Conservation (phyloP, 495 filamentous ascomycete genomes). For the Penicillium roqueforti region DNA sequence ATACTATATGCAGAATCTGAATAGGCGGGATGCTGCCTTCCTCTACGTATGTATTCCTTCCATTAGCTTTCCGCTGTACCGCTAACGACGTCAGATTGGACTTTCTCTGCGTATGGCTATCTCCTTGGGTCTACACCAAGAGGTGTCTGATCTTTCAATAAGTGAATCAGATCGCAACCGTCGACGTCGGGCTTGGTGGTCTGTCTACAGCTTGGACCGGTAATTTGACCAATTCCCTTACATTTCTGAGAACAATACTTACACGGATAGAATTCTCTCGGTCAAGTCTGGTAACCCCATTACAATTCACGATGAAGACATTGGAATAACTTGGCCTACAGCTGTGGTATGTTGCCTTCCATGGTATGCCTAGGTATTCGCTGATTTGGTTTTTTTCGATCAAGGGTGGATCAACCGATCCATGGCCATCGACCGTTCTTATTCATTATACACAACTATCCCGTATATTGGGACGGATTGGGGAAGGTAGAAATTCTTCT, state of each 20-base stretch:
- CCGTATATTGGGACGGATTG: constrained; percentile 42
- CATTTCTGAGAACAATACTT: background rate
- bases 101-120: constrained; percentile 51
- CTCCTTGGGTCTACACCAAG: constrained; percentile 48
- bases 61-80: background rate
- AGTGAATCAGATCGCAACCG: constrained; percentile 37
- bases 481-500: constrained; percentile 23
- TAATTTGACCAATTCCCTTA: background rate
- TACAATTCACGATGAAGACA: constrained; percentile 49
- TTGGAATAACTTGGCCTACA: constrained; percentile 40
- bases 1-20: constrained; percentile 53
- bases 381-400: constrained; percentile 5
- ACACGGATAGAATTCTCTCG: constrained; percentile 31
- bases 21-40: constrained; percentile 47
- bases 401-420: constrained; percentile 27
- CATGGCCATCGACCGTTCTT: constrained; percentile 45
- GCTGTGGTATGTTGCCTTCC: constrained; percentile 17
- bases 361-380: constrained; percentile 1
- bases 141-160: constrained; percentile 34
- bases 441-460: constrained; percentile 45
- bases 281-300: constrained; percentile 50
- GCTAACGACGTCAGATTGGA: constrained; percentile 33
- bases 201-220: constrained; percentile 49
- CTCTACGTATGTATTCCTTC: constrained; percentile 31
- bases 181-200: constrained; percentile 50